phyloP scores from a whole-genome alignment of 208 protist genomes.

The Acanthamoeba sp. region DNA sequence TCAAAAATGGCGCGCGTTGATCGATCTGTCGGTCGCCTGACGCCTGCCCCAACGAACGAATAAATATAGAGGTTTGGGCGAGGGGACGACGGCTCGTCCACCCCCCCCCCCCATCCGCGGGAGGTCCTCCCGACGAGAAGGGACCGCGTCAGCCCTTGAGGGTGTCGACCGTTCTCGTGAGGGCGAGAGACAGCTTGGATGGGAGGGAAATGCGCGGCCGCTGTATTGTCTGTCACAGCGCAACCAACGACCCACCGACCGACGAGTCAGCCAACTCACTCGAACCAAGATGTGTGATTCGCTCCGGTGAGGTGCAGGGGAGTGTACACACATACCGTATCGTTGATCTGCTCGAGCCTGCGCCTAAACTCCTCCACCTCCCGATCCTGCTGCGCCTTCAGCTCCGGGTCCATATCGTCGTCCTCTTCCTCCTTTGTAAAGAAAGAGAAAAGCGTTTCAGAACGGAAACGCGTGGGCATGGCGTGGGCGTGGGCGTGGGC shows the following conservation, averaged over 20 bases:
- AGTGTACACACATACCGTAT: not conserved
- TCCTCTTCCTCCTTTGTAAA: not conserved
- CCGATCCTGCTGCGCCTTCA: conserved; percentile 63
- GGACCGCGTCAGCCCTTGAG: not conserved
- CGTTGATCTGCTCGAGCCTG: not conserved
- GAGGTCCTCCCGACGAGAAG: too few relatives aligned
- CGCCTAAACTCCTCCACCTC: conserved; percentile 73
- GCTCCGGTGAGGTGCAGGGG: not conserved
- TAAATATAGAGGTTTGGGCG: not conserved
- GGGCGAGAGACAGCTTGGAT: conserved; percentile 8
- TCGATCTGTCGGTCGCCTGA: not conserved
- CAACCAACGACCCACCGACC: too few relatives aligned
- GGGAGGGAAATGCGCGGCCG: conserved; percentile 26
- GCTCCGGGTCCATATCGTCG: conserved; percentile 68
- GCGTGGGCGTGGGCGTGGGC: too few relatives aligned
- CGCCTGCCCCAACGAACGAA: not conserved
- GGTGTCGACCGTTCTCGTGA: not conserved
- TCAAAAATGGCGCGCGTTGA: not conserved
- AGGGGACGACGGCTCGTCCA: not conserved
- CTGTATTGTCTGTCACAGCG: conserved; percentile 14
- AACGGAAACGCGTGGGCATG: too few relatives aligned
- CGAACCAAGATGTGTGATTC: not conserved
- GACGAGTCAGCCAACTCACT: not conserved
- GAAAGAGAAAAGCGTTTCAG: too few relatives aligned
- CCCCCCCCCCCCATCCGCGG: too few relatives aligned